Conservation (phyloP, 805 yeast genomes). For the Barnettozyma botsteinii region DNA sequence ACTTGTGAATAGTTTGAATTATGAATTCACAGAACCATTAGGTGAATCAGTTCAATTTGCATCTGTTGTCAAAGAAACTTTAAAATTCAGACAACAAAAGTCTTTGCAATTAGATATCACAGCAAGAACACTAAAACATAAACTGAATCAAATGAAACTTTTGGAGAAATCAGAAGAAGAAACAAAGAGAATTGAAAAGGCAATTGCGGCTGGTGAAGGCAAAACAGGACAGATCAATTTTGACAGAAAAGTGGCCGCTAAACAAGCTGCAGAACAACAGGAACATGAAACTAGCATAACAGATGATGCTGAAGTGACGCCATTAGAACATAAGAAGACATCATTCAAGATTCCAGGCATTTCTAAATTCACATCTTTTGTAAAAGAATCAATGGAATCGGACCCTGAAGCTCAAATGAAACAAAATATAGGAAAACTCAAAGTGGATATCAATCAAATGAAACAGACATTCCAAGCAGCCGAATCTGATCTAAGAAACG, state of each 20-base stretch:
- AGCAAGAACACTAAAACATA: conserved; percentile 32
- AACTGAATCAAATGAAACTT: conserved; percentile 28
- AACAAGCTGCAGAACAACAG: conserved; percentile 10
- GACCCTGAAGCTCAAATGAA: conserved; percentile 63
- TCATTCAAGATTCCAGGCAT: conserved; percentile 52
- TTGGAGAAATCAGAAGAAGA: conserved; percentile 40
- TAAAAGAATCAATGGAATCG: conserved; percentile 58
- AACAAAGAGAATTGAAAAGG: conserved; percentile 35
- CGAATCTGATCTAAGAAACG: conserved; percentile 44
- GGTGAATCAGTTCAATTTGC: conserved; percentile 69
- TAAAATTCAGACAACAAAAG: conserved; percentile 48
- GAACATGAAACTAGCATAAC: not conserved
- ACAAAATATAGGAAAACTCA: conserved; percentile 39
- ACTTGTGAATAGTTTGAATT: conserved; percentile 46
- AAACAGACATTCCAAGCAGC: conserved; percentile 48
- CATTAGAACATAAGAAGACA: conserved; percentile 24
- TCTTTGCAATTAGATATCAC: conserved; percentile 41
- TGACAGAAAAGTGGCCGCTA: conserved; percentile 22
- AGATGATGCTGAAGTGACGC: conserved; percentile 6
- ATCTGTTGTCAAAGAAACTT: conserved; percentile 45
- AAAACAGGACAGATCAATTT: conserved; percentile 27
- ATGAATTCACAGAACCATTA: conserved; percentile 60
- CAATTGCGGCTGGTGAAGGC: conserved; percentile 19
- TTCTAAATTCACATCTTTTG: conserved; percentile 42
- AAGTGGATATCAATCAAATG: conserved; percentile 40